A percentile compares a stretch with the other conserved stretches of the same genome.
These are phyloP conservation scores for Pichia pseudocactophila DNA, from an alignment of 805 yeast genomes.

Conservation along the genomic window DNA sequence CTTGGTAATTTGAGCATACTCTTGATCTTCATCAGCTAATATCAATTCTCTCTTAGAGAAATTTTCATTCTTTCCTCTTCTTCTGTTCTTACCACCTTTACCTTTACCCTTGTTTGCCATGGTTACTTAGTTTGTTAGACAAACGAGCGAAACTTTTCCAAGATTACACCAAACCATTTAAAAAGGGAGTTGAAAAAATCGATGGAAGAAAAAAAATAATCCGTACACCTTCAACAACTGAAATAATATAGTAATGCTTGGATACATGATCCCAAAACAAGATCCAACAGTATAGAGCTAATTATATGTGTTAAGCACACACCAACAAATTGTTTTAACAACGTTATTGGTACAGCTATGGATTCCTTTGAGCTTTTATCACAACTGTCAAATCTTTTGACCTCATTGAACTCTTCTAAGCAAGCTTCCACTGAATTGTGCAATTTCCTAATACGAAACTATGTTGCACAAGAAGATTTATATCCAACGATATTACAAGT, in stretches of 20 bases:
- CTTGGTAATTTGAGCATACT: slow-evolving; percentile 95
- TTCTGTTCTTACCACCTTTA: slow-evolving; percentile 85
- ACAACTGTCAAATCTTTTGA: slow-evolving; percentile 60
- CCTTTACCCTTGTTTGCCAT: slow-evolving; percentile 37
- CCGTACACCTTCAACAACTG: neutral
- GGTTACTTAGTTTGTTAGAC: neutral
- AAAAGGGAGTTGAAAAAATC: neutral
- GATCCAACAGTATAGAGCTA: too few species aligned
- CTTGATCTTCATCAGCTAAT: slow-evolving; percentile 93
- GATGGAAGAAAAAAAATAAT: neutral
- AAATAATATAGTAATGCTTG: too few species aligned
- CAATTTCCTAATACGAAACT: slow-evolving; percentile 46
- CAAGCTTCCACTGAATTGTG: slow-evolving; percentile 43
- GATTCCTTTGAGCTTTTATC: slow-evolving; percentile 84
- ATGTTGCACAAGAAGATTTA: slow-evolving; percentile 58
- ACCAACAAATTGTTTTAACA: too few species aligned
- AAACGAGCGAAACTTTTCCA: neutral
- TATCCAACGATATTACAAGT: slow-evolving; percentile 59
- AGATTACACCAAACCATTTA: neutral
- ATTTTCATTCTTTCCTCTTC: slow-evolving; percentile 96
- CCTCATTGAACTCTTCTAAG: slow-evolving; percentile 55
- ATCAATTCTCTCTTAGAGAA: slow-evolving; percentile 91
- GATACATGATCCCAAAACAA: too few species aligned
- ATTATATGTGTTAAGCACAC: too few species aligned
- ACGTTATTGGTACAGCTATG: too few species aligned